Evolutionary conservation across 2,329 filamentous ascomycete species (phyloP), one percentile per base, ranked within the genome.

Genomic region (Orbilia ellipsospora): DNA sequence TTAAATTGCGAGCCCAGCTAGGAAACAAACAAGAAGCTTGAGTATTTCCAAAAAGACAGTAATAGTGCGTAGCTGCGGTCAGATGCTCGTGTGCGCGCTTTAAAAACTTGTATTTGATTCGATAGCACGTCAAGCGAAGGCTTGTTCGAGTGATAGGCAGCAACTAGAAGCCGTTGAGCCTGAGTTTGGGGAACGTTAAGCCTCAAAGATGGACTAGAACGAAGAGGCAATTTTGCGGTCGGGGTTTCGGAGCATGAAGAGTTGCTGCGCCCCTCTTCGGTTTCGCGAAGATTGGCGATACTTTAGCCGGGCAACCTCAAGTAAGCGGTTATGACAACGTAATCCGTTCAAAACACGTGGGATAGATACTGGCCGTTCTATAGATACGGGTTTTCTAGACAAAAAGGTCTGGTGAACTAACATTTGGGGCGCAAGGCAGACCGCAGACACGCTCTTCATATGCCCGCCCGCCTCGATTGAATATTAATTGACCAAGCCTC

Each of bases 261-360:
- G 12, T 31, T 68, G 63, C 70, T 74, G 70, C 70, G 70, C 70
- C 70, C 59, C n/a, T 68, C 57, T 52, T 74, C 70, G 70, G 56
- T 74, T 67, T 61, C 48, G 61, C 23, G 44, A 45, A 28, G n/a
- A 59, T 57, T 42, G 51, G 65, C 40, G 56, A 62, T 56, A 67
- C 16, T 26, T 69, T 70, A 55, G 5, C 45, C 65, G 56, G 57
- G 56, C 20, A 59, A 20, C 48, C 5, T 36, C 6, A 7, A 36
- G 23, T 1, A 7, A 36, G 23, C 23, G 2, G 4, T 23, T 2
- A 23, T 4, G 23, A 23, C 23, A 23, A 23, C 23, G 23, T 23
- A 23, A 23, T 23, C 23, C 23, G 23, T 23, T 23, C 2, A 23
- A 23, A 23, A 23, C 23, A 23, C 23, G 23, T 2, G 23, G 2